Percentiles rank a stretch among this genome's conserved stretches.
Evolutionary conservation across 2,329 filamentous ascomycete genomes (phyloP).

Genomic region (Fusarium duplospermum): DNA sequence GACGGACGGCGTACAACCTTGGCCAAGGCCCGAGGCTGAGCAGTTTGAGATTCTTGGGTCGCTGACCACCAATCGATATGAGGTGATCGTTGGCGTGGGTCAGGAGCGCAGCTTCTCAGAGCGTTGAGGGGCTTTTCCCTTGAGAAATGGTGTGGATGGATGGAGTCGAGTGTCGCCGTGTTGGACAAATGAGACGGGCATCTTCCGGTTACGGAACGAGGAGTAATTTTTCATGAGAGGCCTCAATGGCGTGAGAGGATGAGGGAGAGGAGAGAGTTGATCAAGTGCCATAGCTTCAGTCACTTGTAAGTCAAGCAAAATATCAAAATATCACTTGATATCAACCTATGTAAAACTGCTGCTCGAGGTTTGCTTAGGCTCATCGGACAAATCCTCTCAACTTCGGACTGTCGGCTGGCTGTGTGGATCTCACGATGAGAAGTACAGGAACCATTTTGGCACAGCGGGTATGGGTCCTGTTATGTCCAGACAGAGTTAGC

Average conservation of each 20-base stretch:
- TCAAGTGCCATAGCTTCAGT: neutral
- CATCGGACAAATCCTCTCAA: neutral
- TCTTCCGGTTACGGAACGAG: slow-evolving; percentile 13
- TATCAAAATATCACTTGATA: neutral
- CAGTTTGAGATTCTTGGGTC: neutral
- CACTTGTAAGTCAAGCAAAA: neutral
- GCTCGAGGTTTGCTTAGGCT: neutral
- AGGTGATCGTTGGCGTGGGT: slow-evolving; percentile 40
- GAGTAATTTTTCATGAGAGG: neutral
- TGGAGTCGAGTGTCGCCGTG: slow-evolving; percentile 12
- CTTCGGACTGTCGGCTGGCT: slow-evolving; percentile 19
- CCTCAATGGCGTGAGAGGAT: neutral
- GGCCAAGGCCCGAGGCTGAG: slow-evolving; percentile 3
- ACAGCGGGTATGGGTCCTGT: slow-evolving; percentile 13
- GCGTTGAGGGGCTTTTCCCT: slow-evolving; percentile 12
- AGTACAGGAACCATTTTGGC: slow-evolving; percentile 14
- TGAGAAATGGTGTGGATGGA: slow-evolving; percentile 21
- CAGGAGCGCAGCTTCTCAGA: neutral
- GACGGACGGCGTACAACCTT: neutral
- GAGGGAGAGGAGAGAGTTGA: neutral
- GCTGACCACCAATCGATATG: slow-evolving; percentile 40
- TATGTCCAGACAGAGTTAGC: slow-evolving; percentile 30
- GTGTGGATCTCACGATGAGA: slow-evolving; percentile 16
- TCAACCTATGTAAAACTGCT: neutral
- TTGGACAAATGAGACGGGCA: slow-evolving; percentile 9